A percentile compares a stretch with the other conserved stretches of the same genome.
Evolutionary conservation across 352 stramenopile species (phyloP).

Genomic region (Pythium rishiriense): DNA sequence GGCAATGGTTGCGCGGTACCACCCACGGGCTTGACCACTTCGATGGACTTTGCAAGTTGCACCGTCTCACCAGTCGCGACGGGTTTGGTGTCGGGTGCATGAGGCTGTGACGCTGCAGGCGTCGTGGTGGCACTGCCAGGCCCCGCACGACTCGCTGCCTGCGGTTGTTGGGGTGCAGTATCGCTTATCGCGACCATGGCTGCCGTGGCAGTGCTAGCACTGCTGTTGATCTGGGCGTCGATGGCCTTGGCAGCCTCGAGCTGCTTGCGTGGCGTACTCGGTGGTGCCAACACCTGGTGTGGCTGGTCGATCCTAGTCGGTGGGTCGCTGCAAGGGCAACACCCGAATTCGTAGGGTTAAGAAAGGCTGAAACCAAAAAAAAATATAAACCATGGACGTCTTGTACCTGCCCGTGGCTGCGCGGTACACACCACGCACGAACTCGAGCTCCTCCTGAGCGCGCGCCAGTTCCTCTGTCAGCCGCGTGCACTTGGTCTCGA

Average conservation of each 20-base stretch:
- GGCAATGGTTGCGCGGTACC: too few species aligned
- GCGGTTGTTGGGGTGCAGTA: too few species aligned
- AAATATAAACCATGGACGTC: too few species aligned
- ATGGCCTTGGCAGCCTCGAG: slow-evolving; percentile 26
- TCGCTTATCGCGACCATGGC: too few species aligned
- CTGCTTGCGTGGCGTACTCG: slow-evolving; percentile 48
- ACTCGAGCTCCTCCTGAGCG: slow-evolving; percentile 45
- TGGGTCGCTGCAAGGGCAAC: slow-evolving; percentile 35
- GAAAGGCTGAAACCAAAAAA: too few species aligned
- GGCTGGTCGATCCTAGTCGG: slow-evolving; percentile 18
- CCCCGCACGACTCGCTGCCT: too few species aligned
- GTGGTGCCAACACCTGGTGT: slow-evolving; percentile 8
- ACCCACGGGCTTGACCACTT: too few species aligned
- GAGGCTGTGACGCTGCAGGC: too few species aligned
- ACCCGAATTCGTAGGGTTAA: not conserved
- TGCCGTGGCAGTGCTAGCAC: not conserved
- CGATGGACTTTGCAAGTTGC: too few species aligned
- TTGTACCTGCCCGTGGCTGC: slow-evolving; percentile 53
- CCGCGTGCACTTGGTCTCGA: slow-evolving; percentile 53
- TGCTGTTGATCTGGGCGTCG: slow-evolving; percentile 26
- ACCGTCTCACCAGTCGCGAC: too few species aligned
- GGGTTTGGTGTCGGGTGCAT: too few species aligned
- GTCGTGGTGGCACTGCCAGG: too few species aligned
- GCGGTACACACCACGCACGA: slow-evolving; percentile 55
- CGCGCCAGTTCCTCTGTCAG: slow-evolving; percentile 46